These are phyloP conservation scores for Selaginella tamariscina DNA, from an alignment of 75 land plant genomes.

Conservation along the genomic window DNA sequence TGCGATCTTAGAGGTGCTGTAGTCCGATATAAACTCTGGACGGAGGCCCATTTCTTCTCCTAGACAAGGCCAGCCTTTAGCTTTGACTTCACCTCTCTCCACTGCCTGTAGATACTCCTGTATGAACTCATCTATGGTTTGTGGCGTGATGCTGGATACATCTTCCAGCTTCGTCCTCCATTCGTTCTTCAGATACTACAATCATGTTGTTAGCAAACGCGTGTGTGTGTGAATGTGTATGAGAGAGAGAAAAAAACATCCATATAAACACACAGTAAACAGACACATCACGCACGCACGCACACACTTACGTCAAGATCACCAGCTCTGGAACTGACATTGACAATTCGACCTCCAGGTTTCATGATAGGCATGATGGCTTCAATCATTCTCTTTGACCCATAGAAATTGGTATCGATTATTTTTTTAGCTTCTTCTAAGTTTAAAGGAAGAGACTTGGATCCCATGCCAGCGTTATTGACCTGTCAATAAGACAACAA, in stretches of 20 bases:
- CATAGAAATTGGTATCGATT: constrained; percentile 2
- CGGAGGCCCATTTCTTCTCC: neutral
- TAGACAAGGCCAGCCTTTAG: neutral
- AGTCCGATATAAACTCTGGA: neutral
- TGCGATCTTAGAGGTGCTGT: neutral
- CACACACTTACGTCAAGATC: constrained; percentile 3
- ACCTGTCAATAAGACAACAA: neutral
- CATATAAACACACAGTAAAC: neutral
- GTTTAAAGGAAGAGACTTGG: neutral
- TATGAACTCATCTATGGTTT: neutral
- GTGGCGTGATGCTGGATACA: neutral
- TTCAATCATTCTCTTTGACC: constrained; percentile 5
- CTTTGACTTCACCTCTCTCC: neutral
- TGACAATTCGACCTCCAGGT: constrained; percentile 9
- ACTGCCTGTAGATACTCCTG: neutral
- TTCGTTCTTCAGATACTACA: neutral
- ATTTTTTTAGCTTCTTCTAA: neutral
- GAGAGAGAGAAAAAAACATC: too few species aligned
- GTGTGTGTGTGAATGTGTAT: too few species aligned
- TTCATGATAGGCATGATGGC: neutral
- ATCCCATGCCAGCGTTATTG: neutral
- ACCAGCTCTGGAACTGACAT: neutral
- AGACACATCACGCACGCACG: neutral
- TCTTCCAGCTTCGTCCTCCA: neutral
- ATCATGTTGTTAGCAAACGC: too few species aligned